Evolutionary conservation across 2,329 filamentous ascomycete species (phyloP), one percentile per base, ranked within the genome.

Genomic region (Paecilomyces dactylethromorphus): DNA sequence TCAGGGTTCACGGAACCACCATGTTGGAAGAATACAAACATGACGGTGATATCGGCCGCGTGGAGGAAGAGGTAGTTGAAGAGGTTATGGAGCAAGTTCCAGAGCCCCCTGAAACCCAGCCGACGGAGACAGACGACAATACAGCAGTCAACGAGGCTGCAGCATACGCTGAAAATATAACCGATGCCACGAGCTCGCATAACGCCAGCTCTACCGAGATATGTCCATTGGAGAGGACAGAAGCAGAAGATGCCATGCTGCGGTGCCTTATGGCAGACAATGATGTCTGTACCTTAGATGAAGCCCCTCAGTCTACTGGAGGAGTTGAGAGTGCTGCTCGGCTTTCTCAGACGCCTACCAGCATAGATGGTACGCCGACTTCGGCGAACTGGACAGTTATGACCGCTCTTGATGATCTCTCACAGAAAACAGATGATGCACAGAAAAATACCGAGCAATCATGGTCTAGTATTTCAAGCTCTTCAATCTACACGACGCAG

Each of bases 11-110:
- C 74, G 94, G 94, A 6, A 96, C 87, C 21, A 89, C 93, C 0
- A 94, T 96, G 79, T 89, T 99, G 87, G 85, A 97, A 67, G 92
- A 99, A 71, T 92, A 93, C 58, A 91, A 90, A 78, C 91, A 93
- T 70, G 90, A 96, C 58, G 87, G 90, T 58, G 91, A 95, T 63
- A 79, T 81, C 49, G 79, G 82, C 18, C 77, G 81, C 35, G 79
- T 76, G 0, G 82, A 85, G 11, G 78, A 83, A 15, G 84, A 84
- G 58, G 84, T 87, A n/a, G 85, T 89, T 15, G 84, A 85, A 18
- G 79, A 84, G 32, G 75, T 66, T 3, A 60, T 66, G 18, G 64
- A 67, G 39, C 63, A 66, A 50, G 60, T 58, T 21, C 65, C 67
- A 31, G 60, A 63, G 26, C 57, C 39, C 49, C 58, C 55, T 35